Conservation (phyloP, 192 early-diverging fungal species). For the Entomortierella parvispora region DNA sequence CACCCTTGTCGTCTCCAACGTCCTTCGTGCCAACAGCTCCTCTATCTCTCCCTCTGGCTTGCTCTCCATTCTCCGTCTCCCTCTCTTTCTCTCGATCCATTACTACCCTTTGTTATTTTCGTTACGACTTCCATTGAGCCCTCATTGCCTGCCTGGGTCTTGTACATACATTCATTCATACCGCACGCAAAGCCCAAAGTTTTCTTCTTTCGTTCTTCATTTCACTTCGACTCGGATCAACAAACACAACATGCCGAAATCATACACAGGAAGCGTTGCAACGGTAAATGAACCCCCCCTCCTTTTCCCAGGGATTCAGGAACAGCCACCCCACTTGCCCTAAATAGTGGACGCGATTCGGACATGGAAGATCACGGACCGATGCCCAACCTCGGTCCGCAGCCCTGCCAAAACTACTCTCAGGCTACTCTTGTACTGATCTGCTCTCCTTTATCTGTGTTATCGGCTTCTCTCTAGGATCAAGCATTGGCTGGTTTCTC, state of each 20-base stretch:
- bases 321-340: neutral
- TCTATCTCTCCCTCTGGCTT: neutral
- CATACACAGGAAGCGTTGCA: conserved; percentile 54
- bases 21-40: neutral
- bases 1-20: neutral
- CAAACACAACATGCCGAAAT: conserved; percentile 38
- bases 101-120: neutral
- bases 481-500: conserved; percentile 91
- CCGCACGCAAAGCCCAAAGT: neutral
- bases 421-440: too few species aligned
- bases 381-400: too few species aligned
- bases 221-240: neutral
- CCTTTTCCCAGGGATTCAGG: conserved; percentile 4
- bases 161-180: neutral
- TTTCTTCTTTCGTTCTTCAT: neutral
- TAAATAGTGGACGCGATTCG: too few species aligned
- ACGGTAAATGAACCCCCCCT: conserved; percentile 24
- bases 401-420: too few species aligned
- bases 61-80: neutral
- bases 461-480: too few species aligned
- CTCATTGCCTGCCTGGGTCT: neutral
- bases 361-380: too few species aligned
- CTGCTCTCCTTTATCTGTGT: too few species aligned
- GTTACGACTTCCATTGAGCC: conserved; percentile 4
- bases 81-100: conserved; percentile 1